Evolutionary conservation across 139 green algal genomes (phyloP).

Genomic region (Chlamydomonas schloesseri): DNA sequence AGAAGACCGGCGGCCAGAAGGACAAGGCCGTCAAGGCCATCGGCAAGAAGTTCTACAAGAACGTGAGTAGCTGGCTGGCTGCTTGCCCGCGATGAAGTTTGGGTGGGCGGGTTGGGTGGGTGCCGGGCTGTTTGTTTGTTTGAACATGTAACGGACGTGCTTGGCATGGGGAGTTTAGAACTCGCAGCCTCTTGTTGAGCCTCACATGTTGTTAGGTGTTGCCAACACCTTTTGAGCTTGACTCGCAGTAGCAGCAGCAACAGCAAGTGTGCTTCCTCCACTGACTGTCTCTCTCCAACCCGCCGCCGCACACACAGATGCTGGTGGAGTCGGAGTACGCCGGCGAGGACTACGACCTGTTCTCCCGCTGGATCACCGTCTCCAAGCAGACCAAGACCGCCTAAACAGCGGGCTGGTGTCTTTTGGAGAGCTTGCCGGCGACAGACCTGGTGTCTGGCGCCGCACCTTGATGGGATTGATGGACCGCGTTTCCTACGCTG

Average conservation of each 20-base stretch:
- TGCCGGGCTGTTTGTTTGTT: too few relatives aligned
- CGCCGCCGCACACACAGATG: slow-evolving; percentile 47
- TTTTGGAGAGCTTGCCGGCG: neutral
- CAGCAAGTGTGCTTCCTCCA: too few relatives aligned
- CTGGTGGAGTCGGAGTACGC: slow-evolving; percentile 89
- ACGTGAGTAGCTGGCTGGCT: slow-evolving; percentile 3
- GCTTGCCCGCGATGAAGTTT: neutral
- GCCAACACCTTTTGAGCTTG: too few relatives aligned
- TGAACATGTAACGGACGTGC: neutral
- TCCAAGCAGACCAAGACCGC: slow-evolving; percentile 34
- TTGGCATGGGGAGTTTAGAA: too few relatives aligned
- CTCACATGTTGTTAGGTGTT: too few relatives aligned
- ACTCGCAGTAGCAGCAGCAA: too few relatives aligned
- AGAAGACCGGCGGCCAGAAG: slow-evolving; percentile 65
- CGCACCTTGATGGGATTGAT: too few relatives aligned
- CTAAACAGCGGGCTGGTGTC: neutral
- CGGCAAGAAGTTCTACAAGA: slow-evolving; percentile 75
- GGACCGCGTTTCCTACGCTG: too few relatives aligned
- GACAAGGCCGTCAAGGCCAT: slow-evolving; percentile 64
- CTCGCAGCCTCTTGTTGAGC: too few relatives aligned
- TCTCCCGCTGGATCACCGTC: slow-evolving; percentile 76
- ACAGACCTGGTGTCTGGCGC: too few relatives aligned
- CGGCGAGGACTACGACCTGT: slow-evolving; percentile 94
- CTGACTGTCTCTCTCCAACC: neutral
- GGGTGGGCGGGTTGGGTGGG: neutral